These are phyloP conservation scores for Mycena vitilis DNA, from an alignment of 768 basidiomycete species.

Conservation along the genomic window DNA sequence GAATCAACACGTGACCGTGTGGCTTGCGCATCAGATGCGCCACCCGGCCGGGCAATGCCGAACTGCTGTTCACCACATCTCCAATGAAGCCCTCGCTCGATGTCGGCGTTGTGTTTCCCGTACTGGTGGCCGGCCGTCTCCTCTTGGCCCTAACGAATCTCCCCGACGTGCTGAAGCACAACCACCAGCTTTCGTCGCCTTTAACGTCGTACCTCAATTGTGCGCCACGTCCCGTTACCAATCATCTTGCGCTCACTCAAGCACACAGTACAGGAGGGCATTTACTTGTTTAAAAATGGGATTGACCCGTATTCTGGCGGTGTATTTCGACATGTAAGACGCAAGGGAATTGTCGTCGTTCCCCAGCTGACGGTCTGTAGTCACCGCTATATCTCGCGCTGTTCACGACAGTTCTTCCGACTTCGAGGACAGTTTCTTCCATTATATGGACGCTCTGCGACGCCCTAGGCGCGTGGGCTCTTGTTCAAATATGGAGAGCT, in stretches of 20 bases:
- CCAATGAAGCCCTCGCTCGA: constrained; percentile 22
- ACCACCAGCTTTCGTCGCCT: constrained; percentile 85
- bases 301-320: constrained; percentile 91
- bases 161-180: constrained; percentile 65
- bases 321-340: constrained; percentile 83
- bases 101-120: constrained; percentile 46
- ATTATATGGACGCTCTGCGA: constrained; percentile 81
- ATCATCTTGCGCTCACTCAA: constrained; percentile 31
- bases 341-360: constrained; percentile 6
- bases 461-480: constrained; percentile 71
- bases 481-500: constrained; percentile 75
- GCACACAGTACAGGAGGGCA: constrained; percentile 85
- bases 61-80: not conserved
- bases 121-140: constrained; percentile 61
- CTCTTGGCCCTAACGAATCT: constrained; percentile 64
- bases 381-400: constrained; percentile 84
- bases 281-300: constrained; percentile 82
- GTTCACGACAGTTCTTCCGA: constrained; percentile 78
- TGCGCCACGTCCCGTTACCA: constrained; percentile 53
- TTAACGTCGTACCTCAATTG: constrained; percentile 83
- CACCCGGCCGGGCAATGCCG: not conserved
- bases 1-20: constrained; percentile 12
- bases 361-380: constrained; percentile 50
- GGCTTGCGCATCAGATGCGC: not conserved
- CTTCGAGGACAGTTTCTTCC: constrained; percentile 58